Conservation (phyloP, 345 rosid species). For the Brassica rapa region DNA sequence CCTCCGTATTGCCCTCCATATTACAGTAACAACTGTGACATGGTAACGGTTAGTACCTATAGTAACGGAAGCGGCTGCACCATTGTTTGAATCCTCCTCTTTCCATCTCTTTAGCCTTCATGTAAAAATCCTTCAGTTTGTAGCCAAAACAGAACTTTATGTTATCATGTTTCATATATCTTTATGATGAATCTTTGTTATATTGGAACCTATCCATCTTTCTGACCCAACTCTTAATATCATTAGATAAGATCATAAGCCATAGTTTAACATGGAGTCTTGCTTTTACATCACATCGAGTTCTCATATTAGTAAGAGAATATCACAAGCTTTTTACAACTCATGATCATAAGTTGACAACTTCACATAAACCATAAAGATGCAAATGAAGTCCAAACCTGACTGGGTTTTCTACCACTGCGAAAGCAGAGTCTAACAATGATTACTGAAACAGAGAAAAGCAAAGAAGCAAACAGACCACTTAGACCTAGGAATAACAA, state of each 20-base stretch:
- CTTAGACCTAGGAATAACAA: constrained; percentile 15
- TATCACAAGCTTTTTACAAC: constrained; percentile 8
- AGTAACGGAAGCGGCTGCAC: constrained; percentile 36
- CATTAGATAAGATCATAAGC: neutral
- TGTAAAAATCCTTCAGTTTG: constrained; percentile 7
- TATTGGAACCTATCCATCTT: constrained; percentile 11
- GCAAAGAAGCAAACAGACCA: constrained; percentile 14
- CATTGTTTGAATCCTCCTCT: constrained; percentile 25
- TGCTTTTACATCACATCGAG: constrained; percentile 15
- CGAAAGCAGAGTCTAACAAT: constrained; percentile 14
- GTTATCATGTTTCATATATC: neutral
- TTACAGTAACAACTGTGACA: neutral
- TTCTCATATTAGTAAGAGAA: neutral
- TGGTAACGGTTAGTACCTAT: constrained; percentile 22
- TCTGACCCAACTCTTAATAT: neutral
- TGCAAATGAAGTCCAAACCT: constrained; percentile 18
- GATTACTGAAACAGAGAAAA: neutral
- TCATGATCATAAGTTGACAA: constrained; percentile 7
- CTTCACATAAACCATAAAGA: constrained; percentile 12
- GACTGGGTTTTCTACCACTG: constrained; percentile 6
- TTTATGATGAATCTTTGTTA: constrained; percentile 7
- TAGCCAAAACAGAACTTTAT: neutral
- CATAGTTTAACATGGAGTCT: neutral
- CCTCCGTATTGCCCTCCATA: constrained; percentile 18
- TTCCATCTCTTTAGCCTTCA: constrained; percentile 18